These are phyloP conservation scores for Chrysosphaeria jannelii DNA, from an alignment of 2,329 filamentous ascomycete species.

Conservation along the genomic window DNA sequence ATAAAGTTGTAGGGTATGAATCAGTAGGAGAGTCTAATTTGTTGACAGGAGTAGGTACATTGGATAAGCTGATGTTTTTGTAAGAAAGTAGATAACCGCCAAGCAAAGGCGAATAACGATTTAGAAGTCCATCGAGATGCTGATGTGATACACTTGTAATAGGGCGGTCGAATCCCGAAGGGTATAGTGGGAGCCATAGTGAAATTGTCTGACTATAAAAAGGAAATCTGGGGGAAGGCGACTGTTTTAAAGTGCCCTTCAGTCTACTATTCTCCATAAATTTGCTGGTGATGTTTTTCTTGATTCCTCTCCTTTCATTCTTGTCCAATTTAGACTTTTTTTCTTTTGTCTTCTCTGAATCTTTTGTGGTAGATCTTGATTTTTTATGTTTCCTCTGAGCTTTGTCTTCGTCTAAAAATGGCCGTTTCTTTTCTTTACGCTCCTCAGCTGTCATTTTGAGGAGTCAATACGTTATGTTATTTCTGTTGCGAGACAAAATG, in stretches of 20 bases:
- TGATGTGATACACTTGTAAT: conserved; percentile 42
- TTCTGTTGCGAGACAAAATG: too few species aligned
- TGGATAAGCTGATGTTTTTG: conserved; percentile 33
- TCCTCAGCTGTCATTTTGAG: too few species aligned
- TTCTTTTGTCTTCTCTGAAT: conserved; percentile 1
- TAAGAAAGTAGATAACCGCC: conserved; percentile 49
- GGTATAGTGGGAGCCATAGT: conserved; percentile 47
- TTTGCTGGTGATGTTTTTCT: conserved; percentile 1
- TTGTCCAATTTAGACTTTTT: not conserved
- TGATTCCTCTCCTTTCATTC: conserved; percentile 1
- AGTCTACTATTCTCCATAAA: conserved; percentile 1
- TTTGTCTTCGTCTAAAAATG: conserved; percentile 1
- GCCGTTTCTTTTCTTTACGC: conserved; percentile 2
- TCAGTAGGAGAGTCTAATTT: conserved; percentile 15
- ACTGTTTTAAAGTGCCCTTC: not conserved
- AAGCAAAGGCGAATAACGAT: conserved; percentile 45
- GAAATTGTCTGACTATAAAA: conserved; percentile 58
- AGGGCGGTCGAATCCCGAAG: conserved; percentile 36
- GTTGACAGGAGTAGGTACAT: conserved; percentile 19
- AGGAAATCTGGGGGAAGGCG: conserved; percentile 19
- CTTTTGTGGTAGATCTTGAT: conserved; percentile 1
- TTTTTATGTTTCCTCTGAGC: conserved; percentile 3
- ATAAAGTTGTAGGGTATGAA: conserved; percentile 13
- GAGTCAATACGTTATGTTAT: too few species aligned
- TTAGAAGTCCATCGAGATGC: conserved; percentile 42